Conservation (phyloP, 768 basidiomycete genomes). For the Pleurotus djamor region DNA sequence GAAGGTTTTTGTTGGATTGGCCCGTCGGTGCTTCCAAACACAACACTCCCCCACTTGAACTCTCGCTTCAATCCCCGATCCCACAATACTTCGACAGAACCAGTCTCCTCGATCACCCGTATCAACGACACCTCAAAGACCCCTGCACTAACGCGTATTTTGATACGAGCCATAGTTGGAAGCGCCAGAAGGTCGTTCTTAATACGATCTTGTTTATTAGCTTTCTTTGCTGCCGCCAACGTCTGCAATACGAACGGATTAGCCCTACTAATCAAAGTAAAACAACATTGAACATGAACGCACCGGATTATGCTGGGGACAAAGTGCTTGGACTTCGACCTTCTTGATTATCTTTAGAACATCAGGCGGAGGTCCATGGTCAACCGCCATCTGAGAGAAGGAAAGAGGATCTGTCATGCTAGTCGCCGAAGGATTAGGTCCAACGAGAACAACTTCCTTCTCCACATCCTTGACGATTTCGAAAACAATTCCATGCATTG, state of each 20-base stretch:
- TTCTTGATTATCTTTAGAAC: conserved; percentile 74
- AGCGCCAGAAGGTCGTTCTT: conserved; percentile 68
- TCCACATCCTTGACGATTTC: conserved; percentile 66
- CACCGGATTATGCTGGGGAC: conserved; percentile 90
- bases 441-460: conserved; percentile 76
- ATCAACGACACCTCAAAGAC: conserved; percentile 85
- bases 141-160: conserved; percentile 80
- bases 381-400: background rate
- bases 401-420: conserved; percentile 4
- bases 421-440: conserved; percentile 21
- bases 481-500: conserved; percentile 53
- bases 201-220: conserved; percentile 73
- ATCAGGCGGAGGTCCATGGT: conserved; percentile 13
- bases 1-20: conserved; percentile 73
- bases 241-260: conserved; percentile 39
- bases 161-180: conserved; percentile 71
- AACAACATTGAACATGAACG: background rate
- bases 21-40: conserved; percentile 72
- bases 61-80: conserved; percentile 70
- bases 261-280: background rate
- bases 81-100: conserved; percentile 81
- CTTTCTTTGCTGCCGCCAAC: conserved; percentile 71
- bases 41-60: conserved; percentile 81
- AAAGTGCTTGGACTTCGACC: conserved; percentile 72
- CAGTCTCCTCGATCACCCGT: conserved; percentile 64